These are phyloP conservation scores for Deinandra increscens DNA, from an alignment of 129 eudicot genomes.

Conservation along the genomic window DNA sequence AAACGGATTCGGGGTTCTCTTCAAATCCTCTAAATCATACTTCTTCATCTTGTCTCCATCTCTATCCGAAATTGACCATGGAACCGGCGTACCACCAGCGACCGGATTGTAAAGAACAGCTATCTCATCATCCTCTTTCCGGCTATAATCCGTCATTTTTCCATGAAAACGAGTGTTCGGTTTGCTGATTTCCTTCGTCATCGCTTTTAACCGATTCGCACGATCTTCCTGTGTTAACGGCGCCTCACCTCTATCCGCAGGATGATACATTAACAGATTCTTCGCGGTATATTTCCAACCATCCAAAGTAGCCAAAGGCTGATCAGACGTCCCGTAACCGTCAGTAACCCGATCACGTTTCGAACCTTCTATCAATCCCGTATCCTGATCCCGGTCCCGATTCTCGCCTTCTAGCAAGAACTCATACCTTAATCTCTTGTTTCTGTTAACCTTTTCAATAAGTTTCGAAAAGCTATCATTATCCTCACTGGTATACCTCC, in stretches of 20 bases:
- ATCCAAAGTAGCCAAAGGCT: slow-evolving; percentile 69
- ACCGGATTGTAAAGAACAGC: slow-evolving; percentile 73
- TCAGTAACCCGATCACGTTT: slow-evolving; percentile 69
- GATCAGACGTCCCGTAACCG: slow-evolving; percentile 90
- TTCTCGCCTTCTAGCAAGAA: slow-evolving; percentile 66
- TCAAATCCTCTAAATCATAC: slow-evolving; percentile 90
- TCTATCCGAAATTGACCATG: slow-evolving; percentile 45
- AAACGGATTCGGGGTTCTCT: slow-evolving; percentile 70
- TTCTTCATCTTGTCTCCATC: slow-evolving; percentile 61
- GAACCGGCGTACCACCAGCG: slow-evolving; percentile 69
- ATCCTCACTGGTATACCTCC: slow-evolving; percentile 91
- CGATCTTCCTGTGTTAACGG: slow-evolving; percentile 70
- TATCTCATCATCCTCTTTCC: slow-evolving; percentile 52
- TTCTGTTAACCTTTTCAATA: slow-evolving; percentile 72
- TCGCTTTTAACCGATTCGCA: slow-evolving; percentile 55
- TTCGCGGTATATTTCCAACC: slow-evolving; percentile 87
- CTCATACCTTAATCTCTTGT: slow-evolving; percentile 66
- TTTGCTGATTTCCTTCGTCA: slow-evolving; percentile 70
- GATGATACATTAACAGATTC: slow-evolving; percentile 94
- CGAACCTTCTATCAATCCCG: slow-evolving; percentile 52
- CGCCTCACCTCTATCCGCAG: slow-evolving; percentile 79
- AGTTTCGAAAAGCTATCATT: slow-evolving; percentile 74
- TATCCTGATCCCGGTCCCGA: slow-evolving; percentile 46
- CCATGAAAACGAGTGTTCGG: slow-evolving; percentile 80
- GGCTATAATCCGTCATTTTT: slow-evolving; percentile 50